Evolutionary conservation across 179 eudicot genomes (phyloP).

Genomic region (Nepenthes alata): DNA sequence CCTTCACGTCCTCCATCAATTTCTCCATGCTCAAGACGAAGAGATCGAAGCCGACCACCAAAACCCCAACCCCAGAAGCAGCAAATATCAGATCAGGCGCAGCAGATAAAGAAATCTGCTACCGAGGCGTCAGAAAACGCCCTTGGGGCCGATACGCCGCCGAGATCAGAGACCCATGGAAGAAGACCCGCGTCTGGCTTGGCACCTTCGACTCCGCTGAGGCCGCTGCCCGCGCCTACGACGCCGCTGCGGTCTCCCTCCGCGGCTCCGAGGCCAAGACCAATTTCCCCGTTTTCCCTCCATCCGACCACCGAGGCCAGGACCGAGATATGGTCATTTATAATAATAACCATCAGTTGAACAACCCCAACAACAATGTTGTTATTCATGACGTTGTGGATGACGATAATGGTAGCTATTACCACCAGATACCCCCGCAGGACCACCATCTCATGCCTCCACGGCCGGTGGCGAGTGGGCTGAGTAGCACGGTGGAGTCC

Average conservation of each 20-base stretch:
- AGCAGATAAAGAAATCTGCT: conserved; percentile 4
- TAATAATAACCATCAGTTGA: neutral
- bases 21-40: conserved; percentile 4
- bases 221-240: conserved; percentile 14
- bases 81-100: neutral
- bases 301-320: neutral
- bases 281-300: conserved; percentile 7
- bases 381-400: neutral
- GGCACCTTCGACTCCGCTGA: conserved; percentile 16
- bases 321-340: neutral
- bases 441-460: neutral
- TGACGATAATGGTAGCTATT: neutral
- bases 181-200: conserved; percentile 15
- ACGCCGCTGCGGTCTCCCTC: conserved; percentile 10
- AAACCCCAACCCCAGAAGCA: neutral
- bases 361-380: neutral
- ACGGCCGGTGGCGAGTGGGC: conserved; percentile 11
- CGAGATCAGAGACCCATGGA: conserved; percentile 15
- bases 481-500: conserved; percentile 14
- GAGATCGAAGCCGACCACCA: conserved; percentile 1
- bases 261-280: conserved; percentile 13
- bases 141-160: conserved; percentile 18
- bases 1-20: neutral
- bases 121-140: conserved; percentile 12
- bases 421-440: neutral